Base-by-base conservation (phyloP, 345 rosid genomes). In the Populus nigra region DNA sequence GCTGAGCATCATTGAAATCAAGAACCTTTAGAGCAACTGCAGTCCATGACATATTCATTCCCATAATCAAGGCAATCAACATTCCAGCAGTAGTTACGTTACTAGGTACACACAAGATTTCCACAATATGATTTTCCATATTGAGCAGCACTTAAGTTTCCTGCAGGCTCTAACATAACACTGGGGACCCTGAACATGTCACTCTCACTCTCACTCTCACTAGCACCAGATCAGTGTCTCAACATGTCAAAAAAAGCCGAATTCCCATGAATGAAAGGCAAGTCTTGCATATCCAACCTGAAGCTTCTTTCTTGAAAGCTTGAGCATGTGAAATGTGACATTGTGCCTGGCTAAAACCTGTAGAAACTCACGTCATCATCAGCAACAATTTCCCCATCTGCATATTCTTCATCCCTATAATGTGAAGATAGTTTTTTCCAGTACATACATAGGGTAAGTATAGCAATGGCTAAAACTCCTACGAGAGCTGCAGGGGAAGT, bases 1-100 rank as follows among this genome's bases (percentile, higher is more conserved):
- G 92, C 18, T 86, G 79, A 97, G 25, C 98, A 68, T 94, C 97
- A 81, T 84, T 84, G 73, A 94, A 93, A 84, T 94, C 97, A 67
- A 93, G 91, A 83, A 90, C 91, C 0, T 89, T 88, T 39, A 93
- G 93, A 73, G 91, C 93, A 74, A 94, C 85, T 33, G 97, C 94
- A 33, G 98, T 92, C 93, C 0, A 97, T 31, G 33, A 93, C 97
- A 94, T 90, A 80, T 91, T 87, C 53, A 90, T 83, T 70, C 97
- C 98, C 82, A 86, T 63, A 41, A 93, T 83, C 81, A 94, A 63
- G 72, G 95, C 86, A 73, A 89, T 70, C 68, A 94, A 27, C 97
- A 93, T 89, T 7, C 97, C 97, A 3, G 91, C 1, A 1, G 93
- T 90, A 1, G 93, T 90, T 27, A 89, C 84, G 8, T 36, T 36